These are phyloP conservation scores for Kandelia obovata DNA, from an alignment of 345 rosid genomes.

Conservation along the genomic window DNA sequence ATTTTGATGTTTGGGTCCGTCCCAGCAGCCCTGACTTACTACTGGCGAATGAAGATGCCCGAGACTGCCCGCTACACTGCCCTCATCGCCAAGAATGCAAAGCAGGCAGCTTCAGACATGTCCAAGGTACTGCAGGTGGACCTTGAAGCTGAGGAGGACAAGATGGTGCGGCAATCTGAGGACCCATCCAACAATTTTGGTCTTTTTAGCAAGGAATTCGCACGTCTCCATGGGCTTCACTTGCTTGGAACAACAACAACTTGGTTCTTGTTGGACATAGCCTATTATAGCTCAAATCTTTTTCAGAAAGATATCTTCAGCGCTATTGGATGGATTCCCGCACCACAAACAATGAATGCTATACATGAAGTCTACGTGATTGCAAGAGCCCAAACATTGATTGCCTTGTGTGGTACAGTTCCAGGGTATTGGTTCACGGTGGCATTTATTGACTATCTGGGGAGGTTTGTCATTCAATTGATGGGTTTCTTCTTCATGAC, in stretches of 20 bases:
- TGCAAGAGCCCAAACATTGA: conserved; percentile 20
- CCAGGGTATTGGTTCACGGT: conserved; percentile 23
- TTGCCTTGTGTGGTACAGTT: conserved; percentile 19
- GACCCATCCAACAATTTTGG: conserved; percentile 9
- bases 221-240: conserved; percentile 10
- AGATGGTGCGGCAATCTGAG: not conserved
- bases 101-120: conserved; percentile 27
- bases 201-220: conserved; percentile 15
- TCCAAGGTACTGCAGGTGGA: conserved; percentile 20
- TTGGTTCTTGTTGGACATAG: conserved; percentile 22
- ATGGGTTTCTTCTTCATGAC: conserved; percentile 26
- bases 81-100: conserved; percentile 16
- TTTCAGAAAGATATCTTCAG: conserved; percentile 21
- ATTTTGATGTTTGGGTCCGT: conserved; percentile 20
- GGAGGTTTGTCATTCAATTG: conserved; percentile 14
- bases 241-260: conserved; percentile 12
- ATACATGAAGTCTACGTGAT: conserved; percentile 12
- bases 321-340: conserved; percentile 20
- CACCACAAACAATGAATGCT: conserved; percentile 17
- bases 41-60: conserved; percentile 26
- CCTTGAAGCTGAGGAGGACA: conserved; percentile 11
- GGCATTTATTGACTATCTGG: conserved; percentile 12
- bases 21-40: conserved; percentile 19
- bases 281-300: conserved; percentile 16
- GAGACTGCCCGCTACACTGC: conserved; percentile 26